Base-by-base conservation (phyloP, 2,329 filamentous ascomycete genomes). In the Canariomyces notabilis region DNA sequence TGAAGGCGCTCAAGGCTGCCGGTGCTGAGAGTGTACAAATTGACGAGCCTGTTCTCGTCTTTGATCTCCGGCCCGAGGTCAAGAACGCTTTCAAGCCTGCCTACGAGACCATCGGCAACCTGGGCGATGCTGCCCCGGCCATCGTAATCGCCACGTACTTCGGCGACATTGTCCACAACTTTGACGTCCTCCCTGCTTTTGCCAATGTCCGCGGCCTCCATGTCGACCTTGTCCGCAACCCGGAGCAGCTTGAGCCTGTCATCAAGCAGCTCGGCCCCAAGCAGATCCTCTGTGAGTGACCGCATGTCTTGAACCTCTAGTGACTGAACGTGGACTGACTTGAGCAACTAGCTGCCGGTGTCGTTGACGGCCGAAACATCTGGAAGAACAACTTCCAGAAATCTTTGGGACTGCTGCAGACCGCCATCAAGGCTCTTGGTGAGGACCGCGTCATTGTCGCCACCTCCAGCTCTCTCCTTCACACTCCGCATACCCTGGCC, bases 301-400 rank as follows among this genome's bases (percentile, higher is more conserved):
- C 26, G 4, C 26, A 9, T 29, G 4, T 29, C 26, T 18, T 20
- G 29, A 6, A n/a, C 6, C 7, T 2, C 18, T 5, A 9, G 5
- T 12, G 6, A 2, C 2, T 7, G 20, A 11, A 38, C 11, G 3
- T 6, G 19, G n/a, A 26, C 44, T 46, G 37, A 46, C 33, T 5
- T 20, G 11, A 22, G 4, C 26, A 6, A 33, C 37, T 22, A 46
- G 44, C 93, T 58, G 86, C 83, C 57, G 93, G 93, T 88, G 87
- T 98, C 61, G 93, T 98, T 59, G 90, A 98, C 63, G 93, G 93
- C 64, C 89, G 93, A 65, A 98, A 98, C 82, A 97, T 98, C 79
- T 98, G 93, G 93, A 98, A 98, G 87, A 96, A 89, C 74, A 95
- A 97, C 84, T 86, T 96, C 76, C 87, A 95, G 82, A 82, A 82